phyloP scores from a whole-genome alignment of 441 rosid species.

The Bruguiera hainesii region DNA sequence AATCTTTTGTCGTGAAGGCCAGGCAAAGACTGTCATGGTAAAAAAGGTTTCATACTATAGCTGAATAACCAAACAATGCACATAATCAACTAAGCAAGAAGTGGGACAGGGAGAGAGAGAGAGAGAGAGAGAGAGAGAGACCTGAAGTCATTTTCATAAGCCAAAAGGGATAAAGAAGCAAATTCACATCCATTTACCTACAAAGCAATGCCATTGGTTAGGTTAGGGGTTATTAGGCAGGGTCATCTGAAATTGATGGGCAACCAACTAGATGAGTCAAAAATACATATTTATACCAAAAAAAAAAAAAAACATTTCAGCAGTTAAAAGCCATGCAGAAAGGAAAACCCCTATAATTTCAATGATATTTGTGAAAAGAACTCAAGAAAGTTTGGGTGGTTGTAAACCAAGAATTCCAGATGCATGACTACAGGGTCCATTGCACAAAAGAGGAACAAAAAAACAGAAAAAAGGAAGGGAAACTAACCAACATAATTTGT shows the following conservation, averaged over 20 bases:
- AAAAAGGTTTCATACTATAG: not conserved
- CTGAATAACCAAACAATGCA: slow-evolving; percentile 15
- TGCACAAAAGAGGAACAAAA: slow-evolving; percentile 10
- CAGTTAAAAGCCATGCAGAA: not conserved
- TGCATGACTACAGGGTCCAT: not conserved
- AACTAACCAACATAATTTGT: slow-evolving; percentile 59
- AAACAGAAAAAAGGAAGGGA: not conserved
- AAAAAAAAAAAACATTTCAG: not conserved
- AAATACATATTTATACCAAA: not conserved
- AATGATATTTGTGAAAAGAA: not conserved
- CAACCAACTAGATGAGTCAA: not conserved
- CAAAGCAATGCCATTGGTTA: slow-evolving; percentile 14
- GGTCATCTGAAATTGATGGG: not conserved
- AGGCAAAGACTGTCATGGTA: not conserved
- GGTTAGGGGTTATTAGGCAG: slow-evolving; percentile 4
- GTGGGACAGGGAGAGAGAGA: slow-evolving; percentile 20
- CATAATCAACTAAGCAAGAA: not conserved
- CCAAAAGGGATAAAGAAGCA: slow-evolving; percentile 55
- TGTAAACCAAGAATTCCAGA: not conserved
- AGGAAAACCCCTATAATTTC: not conserved
- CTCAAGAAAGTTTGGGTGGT: not conserved
- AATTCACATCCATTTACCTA: slow-evolving; percentile 78
- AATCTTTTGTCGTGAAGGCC: too few relatives aligned
- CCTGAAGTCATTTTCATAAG: slow-evolving; percentile 64
- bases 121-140: slow-evolving; percentile 30